Conservation (phyloP, 176 grass and related monocot genomes). For the Canna indica region DNA sequence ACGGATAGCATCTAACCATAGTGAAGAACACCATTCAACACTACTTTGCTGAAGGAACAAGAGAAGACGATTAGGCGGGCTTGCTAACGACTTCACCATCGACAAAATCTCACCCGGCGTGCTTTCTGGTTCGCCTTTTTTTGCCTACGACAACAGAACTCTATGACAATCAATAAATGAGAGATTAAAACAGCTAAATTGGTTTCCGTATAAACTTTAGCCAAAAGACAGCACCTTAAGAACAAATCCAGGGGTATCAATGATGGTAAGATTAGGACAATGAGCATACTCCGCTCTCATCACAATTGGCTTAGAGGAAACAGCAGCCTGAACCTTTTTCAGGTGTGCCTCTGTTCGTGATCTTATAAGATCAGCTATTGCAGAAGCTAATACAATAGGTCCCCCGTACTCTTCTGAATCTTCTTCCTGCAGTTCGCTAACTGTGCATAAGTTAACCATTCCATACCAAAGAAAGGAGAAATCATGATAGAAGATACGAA, state of each 20-base stretch:
- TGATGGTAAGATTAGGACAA: conserved; percentile 98
- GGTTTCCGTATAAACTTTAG: not conserved
- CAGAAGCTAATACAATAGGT: conserved; percentile 51
- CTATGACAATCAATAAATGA: conserved; percentile 7
- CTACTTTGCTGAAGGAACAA: conserved; percentile 99
- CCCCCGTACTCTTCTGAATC: conserved; percentile 93
- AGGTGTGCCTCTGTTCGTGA: conserved; percentile 79
- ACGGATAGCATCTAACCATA: conserved; percentile 82
- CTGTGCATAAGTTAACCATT: not conserved
- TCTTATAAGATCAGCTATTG: conserved; percentile 83
- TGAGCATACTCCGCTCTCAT: conserved; percentile 97
- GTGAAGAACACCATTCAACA: conserved; percentile 90
- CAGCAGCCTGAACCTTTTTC: conserved; percentile 56
- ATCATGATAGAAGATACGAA: not conserved
- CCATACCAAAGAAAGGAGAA: not conserved
- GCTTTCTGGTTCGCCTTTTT: conserved; percentile 85
- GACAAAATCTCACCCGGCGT: conserved; percentile 79
- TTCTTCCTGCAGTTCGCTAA: conserved; percentile 51
- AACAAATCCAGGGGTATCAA: conserved; percentile 95
- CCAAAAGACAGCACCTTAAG: conserved; percentile 44
- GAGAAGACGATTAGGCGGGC: conserved; percentile 83
- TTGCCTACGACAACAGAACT: conserved; percentile 42
- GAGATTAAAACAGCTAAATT: not conserved
- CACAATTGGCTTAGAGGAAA: conserved; percentile 90
- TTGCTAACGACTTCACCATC: conserved; percentile 81